phyloP scores from a whole-genome alignment of 495 filamentous ascomycete genomes.

The Penicillium steckii region DNA sequence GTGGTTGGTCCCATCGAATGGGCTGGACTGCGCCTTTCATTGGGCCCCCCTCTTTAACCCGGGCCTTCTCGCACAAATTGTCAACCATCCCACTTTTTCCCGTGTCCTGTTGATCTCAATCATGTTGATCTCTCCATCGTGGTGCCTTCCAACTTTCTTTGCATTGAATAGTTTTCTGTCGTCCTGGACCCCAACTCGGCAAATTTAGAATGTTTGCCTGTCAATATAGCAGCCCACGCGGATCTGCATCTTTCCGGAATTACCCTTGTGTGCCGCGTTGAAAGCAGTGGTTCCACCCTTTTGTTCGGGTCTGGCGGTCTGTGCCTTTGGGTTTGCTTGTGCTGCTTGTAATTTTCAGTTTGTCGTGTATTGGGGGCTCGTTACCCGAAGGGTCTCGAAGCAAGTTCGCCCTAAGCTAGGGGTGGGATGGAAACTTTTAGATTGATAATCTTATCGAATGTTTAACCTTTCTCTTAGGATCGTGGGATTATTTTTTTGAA shows the following conservation, averaged over 20 bases:
- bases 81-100: background rate
- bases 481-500: background rate
- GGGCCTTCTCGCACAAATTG: no score
- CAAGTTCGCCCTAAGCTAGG: no score
- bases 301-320: background rate
- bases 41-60: background rate
- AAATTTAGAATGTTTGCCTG: background rate
- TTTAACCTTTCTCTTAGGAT: background rate
- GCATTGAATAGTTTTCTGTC: no score
- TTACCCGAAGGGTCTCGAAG: background rate
- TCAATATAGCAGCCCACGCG: background rate
- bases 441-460: constrained; percentile 25
- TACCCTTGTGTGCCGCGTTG: background rate
- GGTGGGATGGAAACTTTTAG: constrained; percentile 2
- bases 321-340: background rate
- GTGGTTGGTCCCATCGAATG: background rate
- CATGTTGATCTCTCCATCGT: background rate
- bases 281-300: background rate
- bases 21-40: background rate
- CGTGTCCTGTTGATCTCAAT: background rate
- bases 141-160: no score
- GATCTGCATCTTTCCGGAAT: background rate
- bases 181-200: background rate
- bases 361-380: background rate
- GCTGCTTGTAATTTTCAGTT: background rate